Base-by-base conservation (phyloP, 176 grass and related monocot species). In the Dactylis glomerata region DNA sequence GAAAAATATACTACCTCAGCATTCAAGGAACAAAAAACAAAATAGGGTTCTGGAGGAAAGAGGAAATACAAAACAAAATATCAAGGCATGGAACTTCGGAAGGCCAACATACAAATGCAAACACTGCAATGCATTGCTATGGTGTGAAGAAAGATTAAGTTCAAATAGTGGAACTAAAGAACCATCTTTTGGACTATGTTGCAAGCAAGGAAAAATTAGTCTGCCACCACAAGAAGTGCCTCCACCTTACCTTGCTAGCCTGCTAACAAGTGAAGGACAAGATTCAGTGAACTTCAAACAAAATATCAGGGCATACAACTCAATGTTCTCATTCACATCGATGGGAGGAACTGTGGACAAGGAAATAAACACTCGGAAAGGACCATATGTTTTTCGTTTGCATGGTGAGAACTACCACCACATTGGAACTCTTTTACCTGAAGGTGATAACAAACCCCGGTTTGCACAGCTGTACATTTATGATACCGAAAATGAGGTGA, bases 271-370 rank as follows among this genome's bases (percentile, higher is more conserved):
- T 20, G 65, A 38, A 19, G 56, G 78, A 28, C 4, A 20, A 5
- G 34, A 66, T 30, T 14, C 57, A 44, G 16, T 6, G 16, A 68
- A 74, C 15, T 78, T 78, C 45, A 17, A 10, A 3, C 41, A 79
- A 23, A 66, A 72, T 17, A 80, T 86, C 23, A 50, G 63, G 9
- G 22, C 56, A 27, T 76, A 82, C 36, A 82, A 87, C 26, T 44
- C 24, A 15, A 86, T 86, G 59, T 80, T 58, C 63, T 22, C 65
- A 58, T 87, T 36, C 55, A 20, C 59, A 28, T 22, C 80, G 1
- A 83, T 46, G 28, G 63, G 80, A 50, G 80, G 64, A 7, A 51
- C 24, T 11, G 36, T 47, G 2, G 80, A 83, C 34, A 38, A 20
- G 11, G 65, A 68, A 38, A 40, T 40, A 38, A 68, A 68, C 17